phyloP scores from a whole-genome alignment of 2,329 filamentous ascomycete genomes.

The Cercospora nicotianae region DNA sequence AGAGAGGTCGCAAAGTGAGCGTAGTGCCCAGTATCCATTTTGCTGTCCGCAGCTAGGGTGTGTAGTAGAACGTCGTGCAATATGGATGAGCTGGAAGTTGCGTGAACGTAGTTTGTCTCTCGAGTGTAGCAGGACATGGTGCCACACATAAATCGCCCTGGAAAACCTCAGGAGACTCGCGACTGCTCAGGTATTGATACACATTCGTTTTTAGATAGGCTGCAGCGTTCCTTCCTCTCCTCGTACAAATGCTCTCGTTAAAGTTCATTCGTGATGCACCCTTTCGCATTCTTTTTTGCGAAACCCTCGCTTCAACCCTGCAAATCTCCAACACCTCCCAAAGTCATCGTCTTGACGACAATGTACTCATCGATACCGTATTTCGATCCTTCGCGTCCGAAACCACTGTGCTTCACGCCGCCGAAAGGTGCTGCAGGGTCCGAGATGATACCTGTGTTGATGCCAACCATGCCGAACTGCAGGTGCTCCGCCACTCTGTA shows the following conservation, averaged over 20 bases:
- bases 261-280: background rate
- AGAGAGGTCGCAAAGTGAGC: no score
- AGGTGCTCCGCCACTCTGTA: slow-evolving; percentile 43
- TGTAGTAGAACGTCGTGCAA: background rate
- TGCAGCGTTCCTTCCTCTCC: no score
- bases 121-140: background rate
- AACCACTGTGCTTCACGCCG: slow-evolving; percentile 79
- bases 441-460: slow-evolving; percentile 34
- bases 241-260: background rate
- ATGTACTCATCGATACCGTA: slow-evolving; percentile 78
- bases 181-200: background rate
- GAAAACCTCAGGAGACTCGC: background rate
- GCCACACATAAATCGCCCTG: background rate
- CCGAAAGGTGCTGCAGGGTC: slow-evolving; percentile 58
- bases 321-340: slow-evolving; percentile 22
- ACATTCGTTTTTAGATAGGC: background rate
- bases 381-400: slow-evolving; percentile 74
- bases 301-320: background rate
- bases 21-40: no score
- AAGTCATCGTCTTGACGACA: slow-evolving; percentile 67
- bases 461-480: slow-evolving; percentile 43
- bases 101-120: background rate
- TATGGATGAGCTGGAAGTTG: background rate
- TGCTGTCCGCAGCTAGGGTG: no score
- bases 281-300: background rate